Percentiles rank a stretch among this genome's conserved stretches.
These are phyloP conservation scores for Fusarium sp. DNA, from an alignment of 2,329 filamentous ascomycete species.

Conservation along the genomic window DNA sequence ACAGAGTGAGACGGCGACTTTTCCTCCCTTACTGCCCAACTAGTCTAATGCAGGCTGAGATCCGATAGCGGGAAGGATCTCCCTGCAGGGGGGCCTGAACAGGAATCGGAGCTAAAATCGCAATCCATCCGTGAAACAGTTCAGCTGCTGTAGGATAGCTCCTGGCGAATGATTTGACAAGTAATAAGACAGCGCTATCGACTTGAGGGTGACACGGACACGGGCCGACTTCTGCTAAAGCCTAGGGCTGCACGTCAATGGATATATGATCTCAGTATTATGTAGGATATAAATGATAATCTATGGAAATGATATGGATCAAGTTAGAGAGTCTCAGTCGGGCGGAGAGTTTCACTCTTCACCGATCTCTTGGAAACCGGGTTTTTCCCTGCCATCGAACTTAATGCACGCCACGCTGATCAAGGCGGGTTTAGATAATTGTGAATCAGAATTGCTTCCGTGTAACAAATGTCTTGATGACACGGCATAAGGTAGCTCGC, in stretches of 20 bases:
- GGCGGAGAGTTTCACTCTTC: not conserved
- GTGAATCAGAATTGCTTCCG: not conserved
- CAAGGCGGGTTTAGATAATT: not conserved
- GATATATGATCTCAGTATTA: not conserved
- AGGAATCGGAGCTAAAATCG: conserved; percentile 7
- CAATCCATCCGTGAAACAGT: not conserved
- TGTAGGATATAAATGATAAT: not conserved
- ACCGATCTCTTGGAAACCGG: not conserved
- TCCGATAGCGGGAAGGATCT: conserved; percentile 5
- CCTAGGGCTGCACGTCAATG: not conserved
- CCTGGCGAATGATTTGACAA: not conserved
- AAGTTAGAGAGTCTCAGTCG: not conserved
- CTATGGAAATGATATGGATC: no score
- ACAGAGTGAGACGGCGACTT: no score
- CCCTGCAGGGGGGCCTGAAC: not conserved
- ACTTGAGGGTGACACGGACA: not conserved
- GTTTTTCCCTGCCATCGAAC: not conserved
- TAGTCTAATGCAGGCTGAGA: no score
- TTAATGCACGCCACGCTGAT: not conserved
- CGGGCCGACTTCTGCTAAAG: not conserved
- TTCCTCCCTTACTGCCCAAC: no score
- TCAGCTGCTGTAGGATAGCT: not conserved
- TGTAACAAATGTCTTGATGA: not conserved
- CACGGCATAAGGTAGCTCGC: not conserved
- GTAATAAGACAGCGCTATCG: not conserved